Evolutionary conservation across 495 filamentous ascomycete species (phyloP), one percentile per base, ranked within the genome.

Genomic region (Aspergillus wentii): DNA sequence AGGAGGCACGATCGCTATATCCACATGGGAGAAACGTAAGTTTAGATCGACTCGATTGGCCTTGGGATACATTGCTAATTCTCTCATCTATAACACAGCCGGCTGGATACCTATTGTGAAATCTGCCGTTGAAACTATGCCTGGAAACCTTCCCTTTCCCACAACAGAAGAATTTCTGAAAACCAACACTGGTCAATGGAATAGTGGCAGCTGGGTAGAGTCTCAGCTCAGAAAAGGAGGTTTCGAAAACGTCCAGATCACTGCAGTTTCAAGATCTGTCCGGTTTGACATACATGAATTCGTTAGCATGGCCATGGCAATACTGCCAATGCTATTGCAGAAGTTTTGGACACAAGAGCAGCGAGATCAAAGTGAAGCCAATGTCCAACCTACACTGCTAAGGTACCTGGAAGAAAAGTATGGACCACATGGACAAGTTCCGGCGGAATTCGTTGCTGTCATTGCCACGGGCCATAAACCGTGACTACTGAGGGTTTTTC

Each of bases 21-120:
- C 59, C 4, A 61, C 59, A 11, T 69, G 62, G 60, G 50, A 60
- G n/a, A 30, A 49, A 10, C 43, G 62, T 64, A 40, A 51, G 59
- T 54, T 16, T n/a, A n/a, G n/a, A n/a, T n/a, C n/a, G n/a, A 14
- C 28, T 25, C 2, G 4, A n/a, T n/a, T 6, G 17, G 28, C 3
- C 15, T n/a, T n/a, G 16, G 1, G 5, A 15, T 13, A 9, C n/a
- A 14, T 21, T 19, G 16, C 5, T 0, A n/a, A 9, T 10, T 32
- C n/a, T 14, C 45, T 49, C 22, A 57, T 17, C 17, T n/a, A 10
- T 10, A 22, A n/a, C 33, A 21, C 33, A 64, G 62, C 56, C 10
- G 46, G 49, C 38, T 68, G 61, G 59, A 8, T 59, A 8, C 3
- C 34, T n/a, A 17, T 61, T n/a, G 26, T 52, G 6, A 42, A 55